Evolutionary conservation across 768 basidiomycete genomes (phyloP).

Genomic region (Hygrophoropsis aurantiaca): DNA sequence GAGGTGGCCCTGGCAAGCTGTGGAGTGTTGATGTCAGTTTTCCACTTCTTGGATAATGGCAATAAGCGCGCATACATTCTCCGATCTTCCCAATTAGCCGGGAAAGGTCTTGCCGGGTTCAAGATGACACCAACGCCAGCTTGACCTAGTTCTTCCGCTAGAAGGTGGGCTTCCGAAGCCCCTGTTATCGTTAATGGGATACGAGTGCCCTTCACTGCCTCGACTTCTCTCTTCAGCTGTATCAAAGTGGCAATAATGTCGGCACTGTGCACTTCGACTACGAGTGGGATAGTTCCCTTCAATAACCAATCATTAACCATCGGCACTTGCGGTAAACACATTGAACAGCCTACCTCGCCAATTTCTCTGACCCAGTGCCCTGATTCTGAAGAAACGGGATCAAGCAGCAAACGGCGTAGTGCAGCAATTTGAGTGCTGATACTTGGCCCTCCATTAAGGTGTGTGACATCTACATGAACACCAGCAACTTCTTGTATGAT

Average conservation of each 20-base stretch:
- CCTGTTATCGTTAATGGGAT: constrained; percentile 65
- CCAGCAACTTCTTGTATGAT: constrained; percentile 61
- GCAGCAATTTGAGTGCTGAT: constrained; percentile 82
- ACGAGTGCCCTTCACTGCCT: constrained; percentile 38
- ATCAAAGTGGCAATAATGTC: constrained; percentile 34
- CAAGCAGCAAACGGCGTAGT: constrained; percentile 63
- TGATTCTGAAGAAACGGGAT: constrained; percentile 10
- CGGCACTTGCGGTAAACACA: background rate
- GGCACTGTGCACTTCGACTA: constrained; percentile 53
- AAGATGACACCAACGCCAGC: constrained; percentile 17
- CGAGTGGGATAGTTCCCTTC: constrained; percentile 58
- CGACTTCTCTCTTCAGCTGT: constrained; percentile 30
- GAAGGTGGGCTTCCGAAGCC: constrained; percentile 63
- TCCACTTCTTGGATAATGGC: background rate
- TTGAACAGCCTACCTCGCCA: constrained; percentile 36
- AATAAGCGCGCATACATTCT: constrained; percentile 49
- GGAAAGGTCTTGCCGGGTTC: constrained; percentile 67
- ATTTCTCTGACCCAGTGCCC: constrained; percentile 39
- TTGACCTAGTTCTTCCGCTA: constrained; percentile 67
- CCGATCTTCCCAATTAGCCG: constrained; percentile 58
- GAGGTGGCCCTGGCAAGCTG: constrained; percentile 73
- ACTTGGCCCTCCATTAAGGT: constrained; percentile 44
- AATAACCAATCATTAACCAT: background rate
- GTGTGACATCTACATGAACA: constrained; percentile 59
- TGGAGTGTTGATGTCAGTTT: background rate